phyloP scores from a whole-genome alignment of 768 basidiomycete species.

The Pleurotus djamor region DNA sequence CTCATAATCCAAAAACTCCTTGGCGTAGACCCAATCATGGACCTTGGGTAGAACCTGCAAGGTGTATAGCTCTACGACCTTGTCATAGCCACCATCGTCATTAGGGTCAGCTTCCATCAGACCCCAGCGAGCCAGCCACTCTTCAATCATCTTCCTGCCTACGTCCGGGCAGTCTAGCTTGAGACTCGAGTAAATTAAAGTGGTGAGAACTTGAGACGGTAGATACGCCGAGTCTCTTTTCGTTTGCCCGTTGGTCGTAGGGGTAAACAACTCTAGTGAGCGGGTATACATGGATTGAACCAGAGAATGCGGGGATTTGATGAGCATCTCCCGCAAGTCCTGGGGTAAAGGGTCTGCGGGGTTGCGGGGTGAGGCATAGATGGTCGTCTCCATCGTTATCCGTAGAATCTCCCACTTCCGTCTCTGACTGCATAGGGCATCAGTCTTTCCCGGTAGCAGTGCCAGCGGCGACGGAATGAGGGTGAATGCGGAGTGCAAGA shows the following conservation, averaged over 20 bases:
- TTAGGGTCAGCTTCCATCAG: constrained; percentile 26
- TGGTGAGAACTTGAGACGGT: constrained; percentile 67
- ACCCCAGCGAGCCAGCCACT: constrained; percentile 70
- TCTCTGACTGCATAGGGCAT: constrained; percentile 50
- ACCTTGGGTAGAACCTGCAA: constrained; percentile 70
- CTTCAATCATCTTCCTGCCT: constrained; percentile 68
- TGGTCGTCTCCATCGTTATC: constrained; percentile 76
- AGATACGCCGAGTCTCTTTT: constrained; percentile 50
- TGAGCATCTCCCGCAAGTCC: constrained; percentile 46
- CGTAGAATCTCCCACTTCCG: constrained; percentile 88
- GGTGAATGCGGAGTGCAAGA: constrained; percentile 68
- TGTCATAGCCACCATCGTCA: constrained; percentile 58
- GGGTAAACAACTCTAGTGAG: constrained; percentile 69
- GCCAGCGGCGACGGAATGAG: constrained; percentile 43
- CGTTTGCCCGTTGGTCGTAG: constrained; percentile 32
- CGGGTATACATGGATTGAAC: constrained; percentile 56
- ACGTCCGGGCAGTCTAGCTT: constrained; percentile 61
- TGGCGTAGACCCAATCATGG: constrained; percentile 78
- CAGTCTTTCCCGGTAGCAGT: constrained; percentile 17
- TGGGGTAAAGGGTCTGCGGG: constrained; percentile 40
- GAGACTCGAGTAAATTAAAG: constrained; percentile 67
- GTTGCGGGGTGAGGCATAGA: constrained; percentile 58
- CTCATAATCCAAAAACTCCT: constrained; percentile 75
- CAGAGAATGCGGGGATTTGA: constrained; percentile 59
- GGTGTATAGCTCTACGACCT: constrained; percentile 75